Percentiles rank a stretch among this genome's conserved stretches.
Conservation (phyloP, 2,329 filamentous ascomycete species). For the Neophaeococcomyces aloes region DNA sequence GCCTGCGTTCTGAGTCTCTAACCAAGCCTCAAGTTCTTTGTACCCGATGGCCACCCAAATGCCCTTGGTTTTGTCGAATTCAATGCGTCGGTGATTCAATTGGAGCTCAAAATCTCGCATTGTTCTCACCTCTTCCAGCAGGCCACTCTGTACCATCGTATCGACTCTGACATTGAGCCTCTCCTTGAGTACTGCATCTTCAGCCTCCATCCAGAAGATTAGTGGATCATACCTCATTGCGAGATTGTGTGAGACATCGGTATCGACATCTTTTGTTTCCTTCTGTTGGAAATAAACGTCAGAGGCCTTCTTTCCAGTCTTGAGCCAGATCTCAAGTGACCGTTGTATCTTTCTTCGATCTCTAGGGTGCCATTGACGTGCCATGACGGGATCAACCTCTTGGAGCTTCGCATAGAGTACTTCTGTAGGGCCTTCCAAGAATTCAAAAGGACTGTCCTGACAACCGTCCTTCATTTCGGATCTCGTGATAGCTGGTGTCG, state of each 20-base stretch:
- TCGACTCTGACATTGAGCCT: conserved; percentile 70
- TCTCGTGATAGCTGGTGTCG: conserved; percentile 16
- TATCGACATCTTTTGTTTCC: conserved; percentile 3
- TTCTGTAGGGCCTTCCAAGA: conserved; percentile 61
- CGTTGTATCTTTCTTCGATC: conserved; percentile 81
- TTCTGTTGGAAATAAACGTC: conserved; percentile 75
- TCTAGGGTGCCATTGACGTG: conserved; percentile 84
- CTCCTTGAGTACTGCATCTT: conserved; percentile 54
- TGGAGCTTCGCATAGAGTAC: conserved; percentile 61
- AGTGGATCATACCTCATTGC: conserved; percentile 48
- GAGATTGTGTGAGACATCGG: conserved; percentile 10
- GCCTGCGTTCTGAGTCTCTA: conserved; percentile 33
- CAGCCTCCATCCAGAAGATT: conserved; percentile 79
- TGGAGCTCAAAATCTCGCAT: conserved; percentile 41
- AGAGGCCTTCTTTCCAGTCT: conserved; percentile 70
- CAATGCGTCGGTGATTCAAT: conserved; percentile 34
- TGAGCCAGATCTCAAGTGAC: conserved; percentile 80
- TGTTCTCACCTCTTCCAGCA: conserved; percentile 51
- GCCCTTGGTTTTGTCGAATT: conserved; percentile 63
- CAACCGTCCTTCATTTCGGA: conserved; percentile 16
- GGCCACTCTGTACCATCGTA: conserved; percentile 62
- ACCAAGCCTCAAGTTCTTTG: conserved; percentile 74
- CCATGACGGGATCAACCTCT: conserved; percentile 82
- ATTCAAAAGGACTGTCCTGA: conserved; percentile 22
- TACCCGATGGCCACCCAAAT: conserved; percentile 97